Evolutionary conservation across 495 filamentous ascomycete genomes (phyloP), one percentile per base, ranked within the genome.

Genomic region (Saxophila tyrrhenica): DNA sequence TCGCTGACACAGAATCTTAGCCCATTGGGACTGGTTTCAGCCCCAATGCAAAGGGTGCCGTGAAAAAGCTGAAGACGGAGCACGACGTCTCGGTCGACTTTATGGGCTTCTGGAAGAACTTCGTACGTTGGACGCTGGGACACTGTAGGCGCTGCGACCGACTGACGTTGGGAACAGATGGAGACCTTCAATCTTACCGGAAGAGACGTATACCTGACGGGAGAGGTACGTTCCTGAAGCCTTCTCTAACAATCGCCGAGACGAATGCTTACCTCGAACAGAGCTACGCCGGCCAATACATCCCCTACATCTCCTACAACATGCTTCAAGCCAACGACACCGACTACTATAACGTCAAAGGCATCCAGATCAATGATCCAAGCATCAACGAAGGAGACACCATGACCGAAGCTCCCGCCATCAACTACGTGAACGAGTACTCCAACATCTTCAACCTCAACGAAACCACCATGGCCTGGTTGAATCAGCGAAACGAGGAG

Each of bases 1-100:
- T n/a, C 9, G n/a, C n/a, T 39, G 35, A 9, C 35, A 39, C 9
- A 9, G 35, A 39, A 9, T 39, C 9, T 39, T n/a, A 90, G 60
- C 87, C 87, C 0, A 79, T 87, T 11, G 84, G 86, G 39, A 86
- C 85, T 13, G 87, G 86, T 15, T 86, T 85, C 56, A 78, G 78
- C 0, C 78, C 43, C 21, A 42, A 23, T 2, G 49, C 8, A n/a
- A 44, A 44, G 20, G 41, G 41, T 5, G 41, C 7, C 5, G 16
- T 21, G 5, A 44, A 44, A 17, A 44, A 39, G n/a, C 46, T 78
- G 0, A 80, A 72, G n/a, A 82, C 81, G 22, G 77, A 70, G 1
- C 73, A 77, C 57, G 84, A 88, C n/a, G 20, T 44, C 7, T n/a
- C 41, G 17, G 16, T 44, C 3, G 77, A 89, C 56, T 89, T 90